Percentiles rank a stretch among this genome's conserved stretches.
phyloP scores from a whole-genome alignment of 2,329 filamentous ascomycete genomes.

The Neospermospora avenae region DNA sequence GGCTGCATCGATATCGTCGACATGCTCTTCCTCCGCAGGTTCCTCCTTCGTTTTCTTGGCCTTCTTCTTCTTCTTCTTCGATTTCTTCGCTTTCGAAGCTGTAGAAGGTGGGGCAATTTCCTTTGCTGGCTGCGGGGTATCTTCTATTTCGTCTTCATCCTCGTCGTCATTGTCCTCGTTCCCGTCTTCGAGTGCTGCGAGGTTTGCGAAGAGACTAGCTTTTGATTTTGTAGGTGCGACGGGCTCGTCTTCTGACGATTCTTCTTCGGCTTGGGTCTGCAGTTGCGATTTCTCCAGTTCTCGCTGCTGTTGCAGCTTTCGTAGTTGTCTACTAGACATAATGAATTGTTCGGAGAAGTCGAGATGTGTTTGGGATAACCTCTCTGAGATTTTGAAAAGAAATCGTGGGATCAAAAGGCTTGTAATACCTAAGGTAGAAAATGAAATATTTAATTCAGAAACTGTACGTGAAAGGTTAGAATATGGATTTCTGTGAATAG shows the following conservation, averaged over 20 bases:
- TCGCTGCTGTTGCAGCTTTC: constrained; percentile 36
- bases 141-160: constrained; percentile 31
- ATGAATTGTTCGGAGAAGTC: too few species aligned
- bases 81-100: constrained; percentile 52
- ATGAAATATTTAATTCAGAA: background rate
- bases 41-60: constrained; percentile 36
- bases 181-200: constrained; percentile 44
- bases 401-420: too few species aligned
- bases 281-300: constrained; percentile 31
- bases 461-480: background rate
- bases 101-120: constrained; percentile 14
- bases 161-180: constrained; percentile 37
- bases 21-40: constrained; percentile 24
- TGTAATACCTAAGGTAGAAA: background rate
- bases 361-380: too few species aligned
- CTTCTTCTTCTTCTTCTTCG: constrained; percentile 53
- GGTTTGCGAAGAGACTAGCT: constrained; percentile 51
- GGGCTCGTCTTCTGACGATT: constrained; percentile 31
- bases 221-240: constrained; percentile 38
- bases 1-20: constrained; percentile 66
- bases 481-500: background rate
- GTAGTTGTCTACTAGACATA: constrained; percentile 37
- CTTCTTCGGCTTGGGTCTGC: constrained; percentile 24
- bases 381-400: too few species aligned
- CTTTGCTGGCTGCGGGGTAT: constrained; percentile 35